Evolutionary conservation across 345 rosid species (phyloP).

Genomic region (Mallotus nudiflorus): DNA sequence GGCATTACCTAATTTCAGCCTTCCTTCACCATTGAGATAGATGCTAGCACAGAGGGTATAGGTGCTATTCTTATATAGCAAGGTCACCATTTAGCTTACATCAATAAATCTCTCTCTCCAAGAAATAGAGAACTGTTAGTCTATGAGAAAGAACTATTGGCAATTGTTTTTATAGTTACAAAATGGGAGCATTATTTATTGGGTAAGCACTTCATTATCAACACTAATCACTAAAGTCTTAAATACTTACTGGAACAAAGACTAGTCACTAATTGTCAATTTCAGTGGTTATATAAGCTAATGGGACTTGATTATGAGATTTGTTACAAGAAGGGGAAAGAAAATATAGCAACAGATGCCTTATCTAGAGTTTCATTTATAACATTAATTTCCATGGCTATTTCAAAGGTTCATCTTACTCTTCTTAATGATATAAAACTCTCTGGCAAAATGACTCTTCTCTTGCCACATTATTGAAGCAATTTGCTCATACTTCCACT

Average conservation of each 20-base stretch:
- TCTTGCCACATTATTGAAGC: no score
- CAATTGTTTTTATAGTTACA: not conserved
- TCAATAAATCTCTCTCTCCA: not conserved
- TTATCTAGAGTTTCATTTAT: no score
- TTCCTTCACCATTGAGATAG: not conserved
- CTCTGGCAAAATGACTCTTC: no score
- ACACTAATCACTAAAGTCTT: not conserved
- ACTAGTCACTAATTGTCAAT: no score
- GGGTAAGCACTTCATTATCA: not conserved
- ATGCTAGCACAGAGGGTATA: not conserved
- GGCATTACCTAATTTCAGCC: not conserved
- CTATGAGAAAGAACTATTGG: not conserved
- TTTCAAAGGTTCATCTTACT: no score
- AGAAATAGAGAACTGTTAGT: not conserved
- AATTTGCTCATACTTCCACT: no score
- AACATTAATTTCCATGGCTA: no score
- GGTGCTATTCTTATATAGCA: not conserved
- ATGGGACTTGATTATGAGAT: not conserved
- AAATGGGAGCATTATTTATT: not conserved
- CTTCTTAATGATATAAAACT: no score
- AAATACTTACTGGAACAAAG: no score
- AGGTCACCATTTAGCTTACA: not conserved
- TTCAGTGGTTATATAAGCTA: not conserved
- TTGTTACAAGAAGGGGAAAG: no score
- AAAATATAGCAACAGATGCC: no score